A percentile compares a stretch with the other conserved stretches of the same genome.
Evolutionary conservation across 108 stramenopile species (phyloP).

Genomic region (Discostella pseudostelligera): DNA sequence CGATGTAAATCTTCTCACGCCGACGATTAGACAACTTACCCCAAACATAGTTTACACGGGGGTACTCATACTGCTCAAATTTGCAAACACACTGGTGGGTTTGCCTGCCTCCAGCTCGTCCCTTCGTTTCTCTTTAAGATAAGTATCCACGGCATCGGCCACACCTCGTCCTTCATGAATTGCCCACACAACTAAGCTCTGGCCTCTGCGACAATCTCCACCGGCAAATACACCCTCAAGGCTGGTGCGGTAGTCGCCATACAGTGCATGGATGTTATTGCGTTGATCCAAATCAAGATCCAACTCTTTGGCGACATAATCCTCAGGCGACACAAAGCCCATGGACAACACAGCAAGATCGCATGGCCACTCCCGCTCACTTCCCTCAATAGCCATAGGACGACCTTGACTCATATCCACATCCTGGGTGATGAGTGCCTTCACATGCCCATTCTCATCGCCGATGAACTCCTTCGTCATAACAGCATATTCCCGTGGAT

Average conservation of each 20-base stretch:
- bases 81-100: conserved; percentile 69
- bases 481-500: conserved; percentile 94
- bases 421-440: conserved; percentile 91
- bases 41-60: conserved; percentile 19
- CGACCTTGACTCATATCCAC: conserved; percentile 87
- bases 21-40: background rate
- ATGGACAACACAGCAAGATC: conserved; percentile 93
- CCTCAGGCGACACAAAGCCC: conserved; percentile 97
- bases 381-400: conserved; percentile 82
- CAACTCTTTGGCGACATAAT: conserved; percentile 75
- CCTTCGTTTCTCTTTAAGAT: conserved; percentile 75
- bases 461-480: conserved; percentile 96
- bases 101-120: conserved; percentile 50
- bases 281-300: conserved; percentile 88
- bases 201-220: conserved; percentile 97
- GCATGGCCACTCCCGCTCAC: conserved; percentile 91
- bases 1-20: too few species aligned
- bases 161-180: conserved; percentile 97
- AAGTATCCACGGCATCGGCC: conserved; percentile 82
- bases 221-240: conserved; percentile 97
- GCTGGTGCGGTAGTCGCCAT: conserved; percentile 93
- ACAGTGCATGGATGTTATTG: conserved; percentile 94
- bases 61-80: conserved; percentile 82
- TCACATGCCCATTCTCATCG: conserved; percentile 89
- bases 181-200: conserved; percentile 97